These are phyloP conservation scores for Leccinum uliginosum DNA, from an alignment of 768 basidiomycete genomes.

Conservation along the genomic window DNA sequence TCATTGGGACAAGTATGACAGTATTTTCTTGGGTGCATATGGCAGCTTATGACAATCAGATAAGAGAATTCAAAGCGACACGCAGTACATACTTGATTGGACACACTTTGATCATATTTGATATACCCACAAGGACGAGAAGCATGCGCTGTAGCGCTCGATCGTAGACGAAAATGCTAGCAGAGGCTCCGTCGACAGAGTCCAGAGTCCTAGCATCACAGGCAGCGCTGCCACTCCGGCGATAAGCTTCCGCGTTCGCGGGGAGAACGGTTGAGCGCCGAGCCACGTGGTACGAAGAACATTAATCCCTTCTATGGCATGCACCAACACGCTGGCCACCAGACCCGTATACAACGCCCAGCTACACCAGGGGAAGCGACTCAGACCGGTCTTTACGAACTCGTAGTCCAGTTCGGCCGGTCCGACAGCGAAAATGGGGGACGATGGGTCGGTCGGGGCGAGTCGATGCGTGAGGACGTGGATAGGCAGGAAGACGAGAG, in stretches of 20 bases:
- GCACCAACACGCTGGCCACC: constrained; percentile 50
- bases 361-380: constrained; percentile 56
- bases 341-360: constrained; percentile 63
- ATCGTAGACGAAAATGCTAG: constrained; percentile 49
- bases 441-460: constrained; percentile 39
- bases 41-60: neutral
- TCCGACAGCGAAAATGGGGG: constrained; percentile 28
- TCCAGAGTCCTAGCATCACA: constrained; percentile 51
- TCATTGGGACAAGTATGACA: neutral
- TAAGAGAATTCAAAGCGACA: neutral
- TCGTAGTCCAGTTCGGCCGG: constrained; percentile 72
- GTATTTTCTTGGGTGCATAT: neutral
- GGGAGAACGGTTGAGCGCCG: constrained; percentile 12
- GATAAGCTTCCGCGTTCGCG: constrained; percentile 26
- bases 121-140: constrained; percentile 44
- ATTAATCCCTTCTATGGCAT: constrained; percentile 57
- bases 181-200: constrained; percentile 54
- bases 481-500: constrained; percentile 56
- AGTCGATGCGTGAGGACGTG: constrained; percentile 69
- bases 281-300: constrained; percentile 49
- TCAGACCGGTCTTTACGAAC: constrained; percentile 71
- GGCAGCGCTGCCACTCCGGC: constrained; percentile 42
- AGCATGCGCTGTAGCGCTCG: constrained; percentile 49
- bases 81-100: neutral
- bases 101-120: constrained; percentile 20